Base-by-base conservation (phyloP, 805 yeast species). In the Ascoidea tarda region DNA sequence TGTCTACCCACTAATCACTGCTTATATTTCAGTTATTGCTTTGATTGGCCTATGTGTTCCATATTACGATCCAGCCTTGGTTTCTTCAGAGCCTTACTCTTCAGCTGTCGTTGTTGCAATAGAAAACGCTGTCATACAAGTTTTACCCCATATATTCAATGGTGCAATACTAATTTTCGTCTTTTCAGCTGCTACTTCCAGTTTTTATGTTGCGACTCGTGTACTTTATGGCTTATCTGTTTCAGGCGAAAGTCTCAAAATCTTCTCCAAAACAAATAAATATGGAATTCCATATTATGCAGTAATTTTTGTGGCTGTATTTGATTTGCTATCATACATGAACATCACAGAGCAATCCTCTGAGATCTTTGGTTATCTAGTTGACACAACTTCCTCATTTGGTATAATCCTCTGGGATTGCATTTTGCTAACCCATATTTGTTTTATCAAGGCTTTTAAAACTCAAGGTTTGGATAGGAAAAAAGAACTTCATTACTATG, bases 11-110 rank as follows among this genome's bases (percentile, higher is more conserved):
- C 74, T 81, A 60, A 71, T 67, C 58, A 63, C 67, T 14, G 77
- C 79, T 59, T 81, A 80, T 70, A 59, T 79, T 52, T 64, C 71
- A 32, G 72, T 81, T 45, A 74, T 75, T 50, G 71, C 77, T 56
- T 68, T 78, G 55, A 63, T 80, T 55, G 83, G 84, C 52, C 72
- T 78, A 70, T 70, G 80, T 60, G 84, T 78, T 52, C 74, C 81
- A 16, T 73, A 75, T 54, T 70, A 69, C 53, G 78, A 78, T 60
- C 42, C 50, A 49, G 68, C 70, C 4, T 54, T 55, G 32, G 69
- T 71, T 14, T 59, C 61, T 45, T 82, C 90, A 0, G 72, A 73
- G 33, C 70, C 70, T 53, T 68, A 74, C 16, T 72, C 77, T 2
- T 70, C 76, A 10, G 78, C 81, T 1, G 73, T 72, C 52, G 77